phyloP scores from a whole-genome alignment of 139 green algal species.

The Zygnema cylindricum region DNA sequence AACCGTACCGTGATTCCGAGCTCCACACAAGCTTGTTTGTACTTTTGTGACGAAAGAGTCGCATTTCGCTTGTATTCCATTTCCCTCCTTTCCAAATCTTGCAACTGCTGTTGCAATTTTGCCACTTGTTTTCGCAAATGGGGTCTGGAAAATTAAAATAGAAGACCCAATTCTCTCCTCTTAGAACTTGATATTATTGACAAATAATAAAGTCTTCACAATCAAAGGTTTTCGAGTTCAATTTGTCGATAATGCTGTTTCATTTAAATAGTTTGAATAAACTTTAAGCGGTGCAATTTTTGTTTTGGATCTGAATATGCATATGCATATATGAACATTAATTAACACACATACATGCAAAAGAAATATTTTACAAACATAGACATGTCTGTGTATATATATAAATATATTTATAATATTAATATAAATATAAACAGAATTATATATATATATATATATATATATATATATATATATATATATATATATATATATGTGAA shows the following conservation, averaged over 20 bases:
- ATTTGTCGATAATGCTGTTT: too few relatives aligned
- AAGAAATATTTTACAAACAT: neutral
- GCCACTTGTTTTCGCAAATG: conserved; percentile 35
- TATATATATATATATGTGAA: too few relatives aligned
- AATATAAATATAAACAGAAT: neutral
- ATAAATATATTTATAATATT: neutral
- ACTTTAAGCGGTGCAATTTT: too few relatives aligned
- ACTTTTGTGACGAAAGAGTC: conserved; percentile 35
- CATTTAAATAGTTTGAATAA: too few relatives aligned
- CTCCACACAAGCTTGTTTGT: conserved; percentile 46
- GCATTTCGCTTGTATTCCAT: conserved; percentile 51
- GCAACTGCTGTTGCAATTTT: conserved; percentile 49
- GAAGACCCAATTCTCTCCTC: too few relatives aligned
- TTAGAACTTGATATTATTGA: too few relatives aligned
- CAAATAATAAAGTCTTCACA: too few relatives aligned
- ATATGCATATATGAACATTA: too few relatives aligned
- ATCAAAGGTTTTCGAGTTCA: too few relatives aligned
- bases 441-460: neutral
- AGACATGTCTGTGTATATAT: neutral
- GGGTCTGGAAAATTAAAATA: conserved; percentile 23
- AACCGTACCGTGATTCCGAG: conserved; percentile 48
- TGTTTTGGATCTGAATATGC: too few relatives aligned
- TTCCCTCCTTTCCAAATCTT: conserved; percentile 39
- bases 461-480: too few relatives aligned
- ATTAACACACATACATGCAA: too few relatives aligned